Percentiles rank a stretch among this genome's conserved stretches.
Evolutionary conservation across 75 land plant genomes (phyloP).

Genomic region (Ceratopteris richardii): DNA sequence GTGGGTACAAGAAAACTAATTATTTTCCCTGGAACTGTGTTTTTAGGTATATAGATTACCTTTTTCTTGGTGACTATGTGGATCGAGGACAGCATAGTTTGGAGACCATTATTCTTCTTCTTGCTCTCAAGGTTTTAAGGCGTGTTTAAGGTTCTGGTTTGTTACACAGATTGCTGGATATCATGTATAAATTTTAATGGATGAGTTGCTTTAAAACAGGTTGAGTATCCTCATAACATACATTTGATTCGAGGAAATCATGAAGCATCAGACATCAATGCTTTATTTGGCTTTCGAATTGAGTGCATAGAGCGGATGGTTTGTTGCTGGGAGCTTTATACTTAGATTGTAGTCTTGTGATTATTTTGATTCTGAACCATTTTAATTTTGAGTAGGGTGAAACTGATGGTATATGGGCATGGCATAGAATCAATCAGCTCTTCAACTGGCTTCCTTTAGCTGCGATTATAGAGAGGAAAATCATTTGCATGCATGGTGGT

Average conservation of each 20-base stretch:
- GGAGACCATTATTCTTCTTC: conserved; percentile 87
- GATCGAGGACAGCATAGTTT: conserved; percentile 98
- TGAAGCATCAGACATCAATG: conserved; percentile 99
- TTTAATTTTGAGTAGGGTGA: conserved; percentile 59
- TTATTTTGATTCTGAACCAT: conserved; percentile 5
- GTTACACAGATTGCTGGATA: no score
- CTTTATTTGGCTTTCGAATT: conserved; percentile 92
- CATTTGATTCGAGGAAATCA: conserved; percentile 98
- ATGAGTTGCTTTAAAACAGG: conserved; percentile 37
- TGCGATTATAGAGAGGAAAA: conserved; percentile 94
- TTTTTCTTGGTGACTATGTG: conserved; percentile 97
- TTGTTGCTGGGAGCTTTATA: conserved; percentile 7
- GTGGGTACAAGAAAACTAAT: no score
- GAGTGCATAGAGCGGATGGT: conserved; percentile 99
- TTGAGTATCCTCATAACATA: conserved; percentile 88
- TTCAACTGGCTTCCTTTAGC: conserved; percentile 99
- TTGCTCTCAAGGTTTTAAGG: conserved; percentile 76
- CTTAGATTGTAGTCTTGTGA: no score
- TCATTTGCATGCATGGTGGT: conserved; percentile 99
- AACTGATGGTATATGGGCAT: conserved; percentile 95
- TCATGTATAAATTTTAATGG: no score
- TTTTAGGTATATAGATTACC: conserved; percentile 99
- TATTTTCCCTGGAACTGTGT: no score
- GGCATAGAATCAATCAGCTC: conserved; percentile 89
- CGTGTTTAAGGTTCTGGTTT: conserved; percentile 2